Percentiles rank a stretch among this genome's conserved stretches.
phyloP scores from a whole-genome alignment of 768 basidiomycete genomes.

The Chalciporus pseudorubinellus region DNA sequence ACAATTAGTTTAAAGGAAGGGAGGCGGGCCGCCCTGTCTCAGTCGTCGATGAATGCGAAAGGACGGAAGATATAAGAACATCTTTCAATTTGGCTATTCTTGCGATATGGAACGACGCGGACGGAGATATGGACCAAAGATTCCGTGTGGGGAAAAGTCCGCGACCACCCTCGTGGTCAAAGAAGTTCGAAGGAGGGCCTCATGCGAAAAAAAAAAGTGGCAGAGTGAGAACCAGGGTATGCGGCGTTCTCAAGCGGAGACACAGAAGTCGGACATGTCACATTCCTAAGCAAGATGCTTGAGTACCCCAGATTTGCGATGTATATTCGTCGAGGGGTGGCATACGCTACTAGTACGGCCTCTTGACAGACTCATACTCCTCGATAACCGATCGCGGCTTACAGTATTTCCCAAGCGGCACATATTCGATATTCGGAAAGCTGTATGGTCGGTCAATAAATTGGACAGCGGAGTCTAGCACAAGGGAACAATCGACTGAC shows the following conservation, averaged over 20 bases:
- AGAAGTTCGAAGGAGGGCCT: neutral
- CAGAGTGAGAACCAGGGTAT: neutral
- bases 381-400: constrained; percentile 48
- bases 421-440: constrained; percentile 34
- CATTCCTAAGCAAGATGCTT: neutral
- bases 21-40: neutral
- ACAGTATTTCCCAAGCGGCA: constrained; percentile 39
- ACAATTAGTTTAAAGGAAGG: neutral
- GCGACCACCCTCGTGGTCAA: constrained; percentile 1
- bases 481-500: constrained; percentile 25
- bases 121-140: neutral
- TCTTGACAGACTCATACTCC: constrained; percentile 38
- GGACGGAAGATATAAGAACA: neutral
- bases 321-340: neutral
- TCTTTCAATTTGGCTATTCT: neutral
- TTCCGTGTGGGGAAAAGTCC: neutral
- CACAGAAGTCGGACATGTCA: neutral
- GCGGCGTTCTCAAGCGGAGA: constrained; percentile 4
- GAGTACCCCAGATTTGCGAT: constrained; percentile 7
- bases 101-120: neutral
- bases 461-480: neutral
- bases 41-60: neutral
- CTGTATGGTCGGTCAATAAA: constrained; percentile 17
- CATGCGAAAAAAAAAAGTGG: neutral
- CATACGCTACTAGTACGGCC: constrained; percentile 2